Evolutionary conservation across 129 eudicot genomes (phyloP), one percentile per base, ranked within the genome.

Genomic region (Chrysanthemum seticuspe): DNA sequence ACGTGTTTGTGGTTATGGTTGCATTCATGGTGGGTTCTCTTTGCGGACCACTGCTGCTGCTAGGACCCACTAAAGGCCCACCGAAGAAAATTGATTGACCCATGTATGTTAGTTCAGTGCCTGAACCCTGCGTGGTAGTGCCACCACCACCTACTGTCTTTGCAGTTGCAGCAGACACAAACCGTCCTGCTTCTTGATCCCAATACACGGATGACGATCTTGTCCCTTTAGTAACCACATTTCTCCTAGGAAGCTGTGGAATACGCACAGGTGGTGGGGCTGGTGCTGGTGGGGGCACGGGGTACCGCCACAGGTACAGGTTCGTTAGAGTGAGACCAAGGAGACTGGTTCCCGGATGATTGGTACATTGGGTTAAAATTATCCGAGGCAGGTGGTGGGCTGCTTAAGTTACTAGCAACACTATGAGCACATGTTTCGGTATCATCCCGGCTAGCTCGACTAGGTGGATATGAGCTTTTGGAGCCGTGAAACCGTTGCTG

Each of bases 81-180:
- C 96, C 94, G 62, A 85, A 89, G 85, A 89, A 92, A 58, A 89
- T 92, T 15, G 96, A 89, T 61, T 89, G 98, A 74, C 98, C 94
- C 29, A 96, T 86, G 74, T 89, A 92, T 2, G 93, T 87, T 51
- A 89, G 93, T 87, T 92, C 98, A 0, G 95, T 78, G 58, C 86
- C 84, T 0, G 87, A 52, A 65, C 58, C 76, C 79, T 78, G 76
- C 15, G 87, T 78, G 21, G 88, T 71, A 40, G 90, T 78, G 27
- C 92, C 83, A 4, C 76, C 86, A 65, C 76, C 86, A 61, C 82
- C 82, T 45, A 50, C 73, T 15, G 76, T 27, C 73, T 34, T 78
- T 54, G 82, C 75, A 10, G 87, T 76, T 23, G 84, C 84, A 44
- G 97, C 76, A 40, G 98, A 89, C 50, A 92, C 90, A 15, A 89